Percentiles rank a stretch among this genome's conserved stretches.
These are phyloP conservation scores for Wickerhamomyces bovis DNA, from an alignment of 805 yeast genomes.

Conservation along the genomic window DNA sequence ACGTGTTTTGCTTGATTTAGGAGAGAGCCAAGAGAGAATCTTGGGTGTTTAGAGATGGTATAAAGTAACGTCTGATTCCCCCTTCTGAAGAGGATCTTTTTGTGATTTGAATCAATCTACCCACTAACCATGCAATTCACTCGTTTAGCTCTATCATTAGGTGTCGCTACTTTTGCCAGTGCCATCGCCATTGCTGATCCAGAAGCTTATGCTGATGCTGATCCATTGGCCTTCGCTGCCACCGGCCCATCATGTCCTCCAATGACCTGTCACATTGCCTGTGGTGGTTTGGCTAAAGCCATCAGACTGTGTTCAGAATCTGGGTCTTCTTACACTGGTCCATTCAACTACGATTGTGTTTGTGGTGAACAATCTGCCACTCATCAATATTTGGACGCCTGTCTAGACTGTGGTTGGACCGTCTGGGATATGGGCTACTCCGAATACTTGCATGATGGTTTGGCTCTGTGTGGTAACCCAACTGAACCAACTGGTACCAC, in stretches of 20 bases:
- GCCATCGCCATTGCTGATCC: no score
- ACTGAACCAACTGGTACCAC: constrained; percentile 26
- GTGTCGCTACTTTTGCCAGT: background rate
- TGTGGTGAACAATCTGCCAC: constrained; percentile 16
- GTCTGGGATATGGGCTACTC: no score
- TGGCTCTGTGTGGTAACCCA: constrained; percentile 13
- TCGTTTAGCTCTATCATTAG: background rate
- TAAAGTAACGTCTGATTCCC: background rate
- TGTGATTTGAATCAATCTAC: background rate
- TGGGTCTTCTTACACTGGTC: constrained; percentile 8
- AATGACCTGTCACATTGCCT: constrained; percentile 22
- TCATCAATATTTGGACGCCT: constrained; percentile 14
- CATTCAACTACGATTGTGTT: constrained; percentile 10
- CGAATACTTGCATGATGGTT: constrained; percentile 20
- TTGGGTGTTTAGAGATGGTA: background rate
- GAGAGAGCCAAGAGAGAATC: background rate
- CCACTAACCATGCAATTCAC: background rate
- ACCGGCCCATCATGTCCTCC: constrained; percentile 17
- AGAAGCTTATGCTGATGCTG: no score
- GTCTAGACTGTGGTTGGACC: constrained; percentile 34
- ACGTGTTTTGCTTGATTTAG: background rate
- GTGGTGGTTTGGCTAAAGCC: constrained; percentile 27
- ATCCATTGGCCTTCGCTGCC: constrained; percentile 19
- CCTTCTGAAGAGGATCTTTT: background rate
- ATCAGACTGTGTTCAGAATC: constrained; percentile 22